Conservation (phyloP, 1,284 basidiomycete genomes). For the Rhizopogon hawkerae region DNA sequence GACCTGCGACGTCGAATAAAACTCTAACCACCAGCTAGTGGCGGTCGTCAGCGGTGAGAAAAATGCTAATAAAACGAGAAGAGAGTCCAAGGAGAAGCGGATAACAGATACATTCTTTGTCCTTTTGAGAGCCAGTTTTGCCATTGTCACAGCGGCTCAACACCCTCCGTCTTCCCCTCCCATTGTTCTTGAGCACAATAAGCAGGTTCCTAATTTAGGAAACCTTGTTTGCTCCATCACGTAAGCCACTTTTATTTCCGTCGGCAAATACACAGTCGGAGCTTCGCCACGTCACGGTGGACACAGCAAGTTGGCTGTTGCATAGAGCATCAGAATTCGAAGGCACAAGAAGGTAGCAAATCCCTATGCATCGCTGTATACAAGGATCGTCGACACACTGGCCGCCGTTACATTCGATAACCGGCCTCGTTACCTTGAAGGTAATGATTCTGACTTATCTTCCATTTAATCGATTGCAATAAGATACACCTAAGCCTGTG, state of each 20-base stretch:
- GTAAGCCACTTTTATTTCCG: background rate
- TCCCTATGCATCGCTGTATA: too few species aligned
- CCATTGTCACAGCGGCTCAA: slow-evolving; percentile 21
- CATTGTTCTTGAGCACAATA: slow-evolving; percentile 22
- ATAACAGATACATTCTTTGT: slow-evolving; percentile 18
- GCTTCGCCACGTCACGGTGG: too few species aligned
- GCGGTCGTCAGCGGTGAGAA: slow-evolving; percentile 22
- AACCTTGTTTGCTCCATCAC: slow-evolving; percentile 5
- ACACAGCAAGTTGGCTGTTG: too few species aligned
- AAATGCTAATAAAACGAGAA: slow-evolving; percentile 15
- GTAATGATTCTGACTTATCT: too few species aligned
- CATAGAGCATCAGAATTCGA: too few species aligned
- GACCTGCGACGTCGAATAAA: slow-evolving; percentile 39
- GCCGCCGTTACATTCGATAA: too few species aligned
- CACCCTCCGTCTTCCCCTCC: background rate
- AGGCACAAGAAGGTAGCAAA: too few species aligned
- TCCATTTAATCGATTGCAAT: too few species aligned
- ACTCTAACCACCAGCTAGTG: slow-evolving; percentile 10
- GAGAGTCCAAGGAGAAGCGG: slow-evolving; percentile 10
- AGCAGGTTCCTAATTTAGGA: slow-evolving; percentile 18
- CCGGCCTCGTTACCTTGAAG: too few species aligned
- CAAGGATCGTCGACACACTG: too few species aligned
- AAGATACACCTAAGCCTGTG: too few species aligned
- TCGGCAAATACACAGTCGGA: background rate
- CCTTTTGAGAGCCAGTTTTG: slow-evolving; percentile 7